Percentiles rank a stretch among this genome's conserved stretches.
These are phyloP conservation scores for Trichosporon sp. DNA, from an alignment of 1,284 basidiomycete genomes.

Conservation along the genomic window DNA sequence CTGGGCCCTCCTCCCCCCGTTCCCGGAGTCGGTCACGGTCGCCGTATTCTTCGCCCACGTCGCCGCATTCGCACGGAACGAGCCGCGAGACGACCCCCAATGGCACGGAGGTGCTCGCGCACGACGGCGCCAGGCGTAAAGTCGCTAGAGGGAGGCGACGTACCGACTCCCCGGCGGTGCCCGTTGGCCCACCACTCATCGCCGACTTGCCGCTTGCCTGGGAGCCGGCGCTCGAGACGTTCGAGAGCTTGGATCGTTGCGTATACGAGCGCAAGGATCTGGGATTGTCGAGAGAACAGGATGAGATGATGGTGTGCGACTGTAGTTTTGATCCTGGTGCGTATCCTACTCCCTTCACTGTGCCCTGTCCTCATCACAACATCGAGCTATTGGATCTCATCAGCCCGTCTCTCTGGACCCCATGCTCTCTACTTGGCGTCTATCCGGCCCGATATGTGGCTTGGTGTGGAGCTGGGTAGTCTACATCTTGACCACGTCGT, in stretches of 20 bases:
- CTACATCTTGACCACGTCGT: too few species aligned
- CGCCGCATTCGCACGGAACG: too few species aligned
- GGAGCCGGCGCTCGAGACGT: slow-evolving; percentile 66
- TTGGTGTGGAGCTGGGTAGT: too few species aligned
- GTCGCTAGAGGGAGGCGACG: background rate
- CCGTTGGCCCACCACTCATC: slow-evolving; percentile 54
- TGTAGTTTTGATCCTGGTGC: slow-evolving; percentile 75
- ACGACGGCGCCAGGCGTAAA: too few species aligned
- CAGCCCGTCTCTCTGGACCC: too few species aligned
- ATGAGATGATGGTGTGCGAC: slow-evolving; percentile 86
- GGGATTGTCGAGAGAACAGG: slow-evolving; percentile 76
- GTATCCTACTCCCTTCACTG: slow-evolving; percentile 39
- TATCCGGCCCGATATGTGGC: too few species aligned
- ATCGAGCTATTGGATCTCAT: too few species aligned
- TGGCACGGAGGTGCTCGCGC: too few species aligned
- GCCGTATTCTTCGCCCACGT: background rate
- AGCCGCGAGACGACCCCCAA: background rate
- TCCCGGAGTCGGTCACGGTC: background rate
- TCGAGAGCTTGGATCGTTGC: slow-evolving; percentile 68
- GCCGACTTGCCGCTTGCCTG: slow-evolving; percentile 69
- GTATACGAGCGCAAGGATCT: slow-evolving; percentile 83
- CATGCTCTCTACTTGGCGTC: too few species aligned
- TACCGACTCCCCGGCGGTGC: background rate
- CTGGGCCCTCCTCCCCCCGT: background rate
- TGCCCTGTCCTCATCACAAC: background rate